Evolutionary conservation across 2,329 filamentous ascomycete species (phyloP), one percentile per base, ranked within the genome.

Genomic region (Colletotrichum destructivum): DNA sequence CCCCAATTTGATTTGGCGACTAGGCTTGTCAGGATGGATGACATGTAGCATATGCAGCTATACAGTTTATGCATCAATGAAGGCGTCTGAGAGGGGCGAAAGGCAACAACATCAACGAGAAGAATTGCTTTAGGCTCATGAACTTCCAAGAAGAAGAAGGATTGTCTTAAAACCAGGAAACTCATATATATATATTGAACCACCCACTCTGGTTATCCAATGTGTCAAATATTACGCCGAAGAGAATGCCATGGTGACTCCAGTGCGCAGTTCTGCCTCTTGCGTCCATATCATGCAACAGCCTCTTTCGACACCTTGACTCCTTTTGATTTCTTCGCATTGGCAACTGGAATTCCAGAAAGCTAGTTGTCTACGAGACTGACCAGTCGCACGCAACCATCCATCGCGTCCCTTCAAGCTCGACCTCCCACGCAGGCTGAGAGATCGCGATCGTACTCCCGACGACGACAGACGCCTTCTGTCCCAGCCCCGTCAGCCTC

Each of bases 321-420:
- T 15, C n/a, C 9, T 12, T 23, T n/a, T 7, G n/a, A 62, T 40
- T 15, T 16, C 6, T 38, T 15, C 9, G n/a, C 23, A 38, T 9
- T 51, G n/a, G 1, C 9, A 4, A 4, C 1, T 35, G 8, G 5
- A 2, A 9, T 47, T n/a, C 3, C 9, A 38, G 26, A 23, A 16
- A 23, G 5, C 26, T 7, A 0, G 3, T 44, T 4, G 11, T 5
- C 49, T 42, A 59, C 2, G 42, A 70, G 2, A 74, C 42, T 15
- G 61, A 35, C 83, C 83, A 84, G 13, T 84, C 79, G 26, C 83
- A 84, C 2, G 78, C 81, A 3, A 84, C 82, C 18, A 79, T 79
- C 82, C 82, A 84, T 23, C 63, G 59, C 1, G 35, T 62, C 1
- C 76, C 81, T 8, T 79, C 77, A 40, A 84, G 66, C 44, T 78